phyloP scores from a whole-genome alignment of 768 basidiomycete species.

The Pisolithus tinctorius region DNA sequence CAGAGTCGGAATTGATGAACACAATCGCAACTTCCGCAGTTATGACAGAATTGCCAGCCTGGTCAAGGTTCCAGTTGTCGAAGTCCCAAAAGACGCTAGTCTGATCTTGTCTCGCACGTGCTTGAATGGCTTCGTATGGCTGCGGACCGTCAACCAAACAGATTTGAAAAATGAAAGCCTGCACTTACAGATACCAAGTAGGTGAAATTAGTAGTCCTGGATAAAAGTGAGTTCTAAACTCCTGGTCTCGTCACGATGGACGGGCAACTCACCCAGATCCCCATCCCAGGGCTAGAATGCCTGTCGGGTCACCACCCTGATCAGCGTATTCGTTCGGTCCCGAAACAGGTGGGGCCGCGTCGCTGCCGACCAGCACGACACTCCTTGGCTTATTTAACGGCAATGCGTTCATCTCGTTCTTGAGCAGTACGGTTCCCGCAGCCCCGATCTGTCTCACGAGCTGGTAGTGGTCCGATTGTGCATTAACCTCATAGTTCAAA shows the following conservation, averaged over 20 bases:
- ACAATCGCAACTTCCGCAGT: conserved; percentile 65
- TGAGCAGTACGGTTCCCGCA: conserved; percentile 60
- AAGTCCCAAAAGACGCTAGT: conserved; percentile 64
- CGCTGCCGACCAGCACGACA: conserved; percentile 57
- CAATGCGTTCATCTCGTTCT: conserved; percentile 52
- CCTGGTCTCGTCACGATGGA: conserved; percentile 23
- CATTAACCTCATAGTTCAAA: conserved; percentile 42
- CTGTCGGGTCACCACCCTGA: conserved; percentile 50
- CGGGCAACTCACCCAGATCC: conserved; percentile 53
- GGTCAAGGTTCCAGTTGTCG: conserved; percentile 56
- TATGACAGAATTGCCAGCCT: conserved; percentile 42
- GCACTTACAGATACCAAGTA: conserved; percentile 66
- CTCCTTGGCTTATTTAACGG: conserved; percentile 55
- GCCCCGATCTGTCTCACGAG: conserved; percentile 58
- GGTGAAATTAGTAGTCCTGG: conserved; percentile 62
- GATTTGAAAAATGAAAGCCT: neutral
- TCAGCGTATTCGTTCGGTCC: conserved; percentile 72
- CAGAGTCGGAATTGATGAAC: conserved; percentile 78
- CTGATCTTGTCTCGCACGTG: conserved; percentile 57
- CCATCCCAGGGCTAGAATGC: conserved; percentile 89
- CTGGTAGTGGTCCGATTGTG: conserved; percentile 46
- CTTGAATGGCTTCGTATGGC: conserved; percentile 80
- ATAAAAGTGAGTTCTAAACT: conserved; percentile 8
- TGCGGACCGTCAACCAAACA: conserved; percentile 12
- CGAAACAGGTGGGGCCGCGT: conserved; percentile 52